These are phyloP conservation scores for Millerago galiae DNA, from an alignment of 805 yeast genomes.

Conservation along the genomic window DNA sequence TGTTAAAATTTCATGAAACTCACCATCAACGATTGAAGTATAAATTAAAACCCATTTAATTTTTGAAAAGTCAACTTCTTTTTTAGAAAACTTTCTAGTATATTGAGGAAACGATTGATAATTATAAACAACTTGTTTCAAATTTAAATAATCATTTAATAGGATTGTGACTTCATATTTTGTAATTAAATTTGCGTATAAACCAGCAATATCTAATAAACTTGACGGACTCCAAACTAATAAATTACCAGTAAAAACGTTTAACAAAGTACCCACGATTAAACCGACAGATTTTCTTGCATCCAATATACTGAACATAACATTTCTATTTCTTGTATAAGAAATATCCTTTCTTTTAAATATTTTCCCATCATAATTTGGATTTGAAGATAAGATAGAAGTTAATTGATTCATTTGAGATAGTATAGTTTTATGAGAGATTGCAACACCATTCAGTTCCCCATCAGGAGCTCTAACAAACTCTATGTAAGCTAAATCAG, in stretches of 20 bases:
- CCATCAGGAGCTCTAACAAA: conserved; percentile 88
- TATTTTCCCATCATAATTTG: conserved; percentile 37
- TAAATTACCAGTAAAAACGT: conserved; percentile 80
- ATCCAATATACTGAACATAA: conserved; percentile 59
- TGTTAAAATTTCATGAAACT: conserved; percentile 80
- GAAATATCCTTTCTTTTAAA: conserved; percentile 50
- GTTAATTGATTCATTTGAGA: conserved; percentile 82
- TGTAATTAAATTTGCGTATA: conserved; percentile 76
- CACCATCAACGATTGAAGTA: conserved; percentile 86
- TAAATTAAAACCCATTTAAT: conserved; percentile 88
- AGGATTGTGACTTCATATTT: conserved; percentile 64
- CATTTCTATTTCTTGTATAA: conserved; percentile 41
- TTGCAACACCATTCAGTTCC: conserved; percentile 86
- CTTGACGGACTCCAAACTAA: conserved; percentile 73
- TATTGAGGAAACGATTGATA: conserved; percentile 85
- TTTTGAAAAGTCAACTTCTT: conserved; percentile 65
- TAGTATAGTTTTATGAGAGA: conserved; percentile 80
- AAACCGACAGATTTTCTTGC: conserved; percentile 80
- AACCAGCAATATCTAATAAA: conserved; percentile 73
- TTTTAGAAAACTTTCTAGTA: conserved; percentile 73
- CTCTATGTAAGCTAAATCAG: conserved; percentile 90
- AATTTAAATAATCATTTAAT: conserved; percentile 79
- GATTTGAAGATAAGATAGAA: conserved; percentile 59
- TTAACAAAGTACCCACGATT: conserved; percentile 70
- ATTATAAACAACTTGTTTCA: conserved; percentile 87